Evolutionary conservation across 768 basidiomycete genomes (phyloP).

Genomic region (Lenzites betulinus): DNA sequence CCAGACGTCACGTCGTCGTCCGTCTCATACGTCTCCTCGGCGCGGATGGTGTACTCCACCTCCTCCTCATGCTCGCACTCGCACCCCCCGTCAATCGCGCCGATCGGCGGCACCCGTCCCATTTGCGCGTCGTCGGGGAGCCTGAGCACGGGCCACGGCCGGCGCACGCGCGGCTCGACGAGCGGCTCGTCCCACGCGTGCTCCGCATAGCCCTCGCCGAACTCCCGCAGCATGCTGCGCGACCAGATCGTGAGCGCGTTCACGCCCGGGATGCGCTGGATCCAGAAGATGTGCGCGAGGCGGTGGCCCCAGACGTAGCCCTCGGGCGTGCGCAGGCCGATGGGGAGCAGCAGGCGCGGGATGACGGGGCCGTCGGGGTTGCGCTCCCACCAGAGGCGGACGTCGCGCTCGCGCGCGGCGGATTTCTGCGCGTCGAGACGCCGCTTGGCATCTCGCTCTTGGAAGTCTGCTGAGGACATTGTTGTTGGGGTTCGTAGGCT

Average conservation of each 20-base stretch:
- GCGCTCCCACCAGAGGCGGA: constrained; percentile 22
- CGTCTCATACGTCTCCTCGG: background rate
- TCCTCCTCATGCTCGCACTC: constrained; percentile 10
- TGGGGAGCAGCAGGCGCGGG: constrained; percentile 1
- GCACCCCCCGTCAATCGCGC: constrained; percentile 11
- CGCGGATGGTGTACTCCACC: constrained; percentile 1
- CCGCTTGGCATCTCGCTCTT: background rate
- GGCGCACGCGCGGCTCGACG: constrained; percentile 18
- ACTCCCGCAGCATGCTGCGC: constrained; percentile 36
- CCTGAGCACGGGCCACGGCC: constrained; percentile 27
- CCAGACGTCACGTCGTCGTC: background rate
- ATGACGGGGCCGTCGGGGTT: constrained; percentile 21
- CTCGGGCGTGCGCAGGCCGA: constrained; percentile 19
- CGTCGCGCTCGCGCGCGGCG: constrained; percentile 9
- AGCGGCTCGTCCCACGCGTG: constrained; percentile 17
- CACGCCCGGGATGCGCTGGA: constrained; percentile 14
- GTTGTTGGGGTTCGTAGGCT: background rate
- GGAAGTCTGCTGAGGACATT: background rate
- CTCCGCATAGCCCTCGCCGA: constrained; percentile 31
- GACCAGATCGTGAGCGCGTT: constrained; percentile 36
- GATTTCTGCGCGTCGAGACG: background rate
- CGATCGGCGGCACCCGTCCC: background rate
- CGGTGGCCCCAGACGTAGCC: constrained; percentile 21
- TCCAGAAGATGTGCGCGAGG: constrained; percentile 14
- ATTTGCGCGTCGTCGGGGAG: background rate